Evolutionary conservation across 148 eudicot species (phyloP), one percentile per base, ranked within the genome.

Genomic region (Camellia sinensis): DNA sequence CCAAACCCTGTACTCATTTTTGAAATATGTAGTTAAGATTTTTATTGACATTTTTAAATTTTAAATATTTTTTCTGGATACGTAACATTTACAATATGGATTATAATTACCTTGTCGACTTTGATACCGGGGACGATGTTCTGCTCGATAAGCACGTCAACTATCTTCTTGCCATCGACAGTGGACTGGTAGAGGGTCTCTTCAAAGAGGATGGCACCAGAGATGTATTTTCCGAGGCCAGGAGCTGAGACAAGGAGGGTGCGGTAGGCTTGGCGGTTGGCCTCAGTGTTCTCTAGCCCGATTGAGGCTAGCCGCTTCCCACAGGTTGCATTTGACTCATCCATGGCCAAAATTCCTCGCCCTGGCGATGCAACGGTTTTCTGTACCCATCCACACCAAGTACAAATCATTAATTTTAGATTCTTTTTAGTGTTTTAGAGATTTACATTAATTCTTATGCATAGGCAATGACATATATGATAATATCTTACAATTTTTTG

Each of bases 141-240:
- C 78, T 92, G 97, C 85, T 89, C 90, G 19, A 82, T 63, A 6
- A 92, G 95, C 66, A 94, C 92, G 84, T 94, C 95, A 2, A 92
- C 97, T 54, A 94, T 92, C 84, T 91, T 92, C 84, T 87, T 91
- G 57, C 97, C 98, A 0, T 91, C 97, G 43, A 70, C 66, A n/a
- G 97, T 94, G 78, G 93, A 89, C 71, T 94, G 98, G 86, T 94
- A 92, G 80, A 94, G 95, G 67, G 98, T 92, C 85, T 94, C 97
- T 86, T 94, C 98, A 78, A 94, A 94, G 77, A 91, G 95, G 79
- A 94, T 94, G 52, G 94, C 98, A 13, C 98, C 98, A 57, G 97
- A 92, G 85, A 94, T 79, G 86, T 89, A 94, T 73, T 91, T 83
- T 14, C 97, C 97, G 54, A 92, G 89, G 45, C 92, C 97, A 14